A percentile compares a stretch with the other conserved stretches of the same genome.
These are phyloP conservation scores for Stereum hirsutum DNA, from an alignment of 1,284 basidiomycete genomes.

Conservation along the genomic window DNA sequence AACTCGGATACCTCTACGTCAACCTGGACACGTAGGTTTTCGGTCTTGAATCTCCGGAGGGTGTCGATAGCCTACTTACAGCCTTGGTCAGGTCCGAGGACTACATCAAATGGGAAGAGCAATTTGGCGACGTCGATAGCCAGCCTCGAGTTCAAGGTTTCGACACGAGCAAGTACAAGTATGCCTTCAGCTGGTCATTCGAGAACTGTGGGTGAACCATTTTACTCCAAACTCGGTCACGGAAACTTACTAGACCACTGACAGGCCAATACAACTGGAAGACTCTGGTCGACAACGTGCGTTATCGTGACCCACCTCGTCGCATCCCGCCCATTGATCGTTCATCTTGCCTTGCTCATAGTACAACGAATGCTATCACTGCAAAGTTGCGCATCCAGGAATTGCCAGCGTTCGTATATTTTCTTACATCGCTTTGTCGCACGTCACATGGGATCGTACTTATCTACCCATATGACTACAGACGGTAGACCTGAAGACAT, in stretches of 20 bases:
- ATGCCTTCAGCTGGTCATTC: not conserved
- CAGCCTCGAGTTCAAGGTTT: not conserved
- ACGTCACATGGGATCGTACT: not conserved
- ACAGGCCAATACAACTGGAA: constrained; percentile 1
- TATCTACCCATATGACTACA: not conserved
- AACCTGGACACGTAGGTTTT: not conserved
- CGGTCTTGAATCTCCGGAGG: not conserved
- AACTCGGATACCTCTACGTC: not conserved
- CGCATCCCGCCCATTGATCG: not conserved
- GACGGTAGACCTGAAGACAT: constrained; percentile 1
- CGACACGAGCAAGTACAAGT: not conserved
- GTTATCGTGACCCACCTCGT: not conserved
- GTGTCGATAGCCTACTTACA: not conserved
- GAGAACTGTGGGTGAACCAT: not conserved
- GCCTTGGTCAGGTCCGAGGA: not conserved
- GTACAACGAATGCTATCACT: constrained; percentile 1
- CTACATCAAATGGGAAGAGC: not conserved
- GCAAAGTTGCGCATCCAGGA: not conserved
- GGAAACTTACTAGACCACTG: not conserved
- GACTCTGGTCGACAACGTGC: not conserved
- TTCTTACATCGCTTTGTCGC: not conserved
- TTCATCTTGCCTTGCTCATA: too few relatives aligned
- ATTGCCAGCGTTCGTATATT: not conserved
- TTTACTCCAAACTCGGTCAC: too few relatives aligned
- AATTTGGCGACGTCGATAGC: not conserved